phyloP scores from a whole-genome alignment of 176 grass and related monocot species.

The Aegilops sharonensis region DNA sequence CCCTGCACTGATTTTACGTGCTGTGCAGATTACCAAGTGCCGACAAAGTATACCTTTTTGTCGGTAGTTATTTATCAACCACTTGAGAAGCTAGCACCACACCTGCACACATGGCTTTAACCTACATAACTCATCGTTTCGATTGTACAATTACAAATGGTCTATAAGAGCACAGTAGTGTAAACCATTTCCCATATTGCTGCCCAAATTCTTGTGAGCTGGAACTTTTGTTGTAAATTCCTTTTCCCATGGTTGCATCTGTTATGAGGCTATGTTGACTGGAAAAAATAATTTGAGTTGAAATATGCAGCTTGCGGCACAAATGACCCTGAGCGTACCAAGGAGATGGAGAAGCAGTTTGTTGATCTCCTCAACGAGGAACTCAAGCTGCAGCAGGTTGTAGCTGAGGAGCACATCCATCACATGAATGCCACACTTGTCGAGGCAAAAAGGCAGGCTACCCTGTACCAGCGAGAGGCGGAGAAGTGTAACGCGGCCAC shows the following conservation, averaged over 20 bases:
- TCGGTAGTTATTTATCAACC: background rate
- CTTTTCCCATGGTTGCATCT: background rate
- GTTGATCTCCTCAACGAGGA: conserved; percentile 91
- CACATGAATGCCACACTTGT: conserved; percentile 82
- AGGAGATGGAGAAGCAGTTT: conserved; percentile 88
- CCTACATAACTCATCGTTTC: background rate
- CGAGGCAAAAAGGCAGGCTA: conserved; percentile 80
- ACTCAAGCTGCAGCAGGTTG: conserved; percentile 81
- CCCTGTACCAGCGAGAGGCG: conserved; percentile 76
- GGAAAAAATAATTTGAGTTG: background rate
- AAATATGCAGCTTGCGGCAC: conserved; percentile 70
- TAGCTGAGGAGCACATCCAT: conserved; percentile 76
- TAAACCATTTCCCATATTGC: background rate
- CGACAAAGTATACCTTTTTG: background rate
- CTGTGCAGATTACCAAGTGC: background rate
- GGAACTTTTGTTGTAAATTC: background rate
- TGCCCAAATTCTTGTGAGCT: background rate
- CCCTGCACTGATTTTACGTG: background rate
- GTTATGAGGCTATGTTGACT: conserved; percentile 27
- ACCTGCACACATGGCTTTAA: conserved; percentile 11
- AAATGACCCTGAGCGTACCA: conserved; percentile 71
- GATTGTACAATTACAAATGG: background rate
- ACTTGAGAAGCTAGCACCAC: background rate
- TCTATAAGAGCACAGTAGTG: background rate
- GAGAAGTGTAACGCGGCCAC: conserved; percentile 95